Evolutionary conservation across 164 flowering plant species (phyloP), one percentile per base, ranked within the genome.

Genomic region (Kingdonia uniflora): DNA sequence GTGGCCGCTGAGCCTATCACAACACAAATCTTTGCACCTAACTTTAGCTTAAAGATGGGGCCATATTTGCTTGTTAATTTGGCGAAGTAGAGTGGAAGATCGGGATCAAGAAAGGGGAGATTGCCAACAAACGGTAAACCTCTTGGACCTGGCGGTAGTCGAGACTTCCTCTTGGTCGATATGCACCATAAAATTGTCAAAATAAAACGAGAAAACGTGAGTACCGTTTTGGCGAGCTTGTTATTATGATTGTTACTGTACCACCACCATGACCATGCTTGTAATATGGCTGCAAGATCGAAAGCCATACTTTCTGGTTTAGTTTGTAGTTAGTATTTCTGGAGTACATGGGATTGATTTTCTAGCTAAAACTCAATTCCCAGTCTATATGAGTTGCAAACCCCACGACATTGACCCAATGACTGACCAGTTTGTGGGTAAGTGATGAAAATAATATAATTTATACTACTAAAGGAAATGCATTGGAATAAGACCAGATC

Each of bases 111-210:
- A 46, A 60, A 77, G 1, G 59, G 76, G 33, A 80, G 78, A 65
- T 66, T 64, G 0, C 85, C 85, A 0, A 80, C 37, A 5, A 80
- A 13, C 14, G 85, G 85, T 6, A 77, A 51, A 21, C 76, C 74
- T 7, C 51, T 56, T 0, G 85, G 82, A 17, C 85, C 79, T 0
- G 82, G 85, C 6, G 79, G 78, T 19, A 69, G 17, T 12, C 12
- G 42, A 20, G n/a, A 17, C 15, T n/a, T 37, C 52, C 44, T 39
- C 61, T 37, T 11, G 5, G 54, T 13, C 47, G 42, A 25, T 29
- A 11, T 21, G 50, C 12, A 61, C 50, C 65, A 47, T 14, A 29
- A 14, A 24, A 50, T 5, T 19, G 19, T 1, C 1, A 25, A 23
- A 2, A 17, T 6, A 65, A 57, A 15, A 11, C 14, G 22, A 17